Conservation (phyloP, 1,139 yeast species). For the Blastobotrys malaysiensis region DNA sequence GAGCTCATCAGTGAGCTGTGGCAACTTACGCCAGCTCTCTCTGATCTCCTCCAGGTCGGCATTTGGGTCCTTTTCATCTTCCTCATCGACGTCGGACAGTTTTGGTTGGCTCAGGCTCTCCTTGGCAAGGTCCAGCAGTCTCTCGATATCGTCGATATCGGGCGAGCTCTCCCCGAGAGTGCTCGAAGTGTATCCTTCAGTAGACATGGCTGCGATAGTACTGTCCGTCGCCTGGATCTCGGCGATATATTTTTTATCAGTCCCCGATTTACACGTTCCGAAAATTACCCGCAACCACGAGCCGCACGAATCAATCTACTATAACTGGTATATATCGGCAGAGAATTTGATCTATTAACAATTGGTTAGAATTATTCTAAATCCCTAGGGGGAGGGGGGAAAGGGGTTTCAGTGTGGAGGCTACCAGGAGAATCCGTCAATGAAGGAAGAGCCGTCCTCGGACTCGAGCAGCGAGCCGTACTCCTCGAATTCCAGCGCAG, state of each 20-base stretch:
- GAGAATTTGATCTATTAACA: background rate
- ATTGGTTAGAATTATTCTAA: too few relatives aligned
- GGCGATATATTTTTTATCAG: background rate
- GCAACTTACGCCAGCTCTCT: conserved; percentile 8
- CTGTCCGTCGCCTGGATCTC: background rate
- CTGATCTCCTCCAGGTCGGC: conserved; percentile 5
- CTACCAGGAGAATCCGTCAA: background rate
- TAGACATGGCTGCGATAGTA: background rate
- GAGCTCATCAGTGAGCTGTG: conserved; percentile 6
- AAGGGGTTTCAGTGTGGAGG: too few relatives aligned
- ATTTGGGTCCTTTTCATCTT: background rate
- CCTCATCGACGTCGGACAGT: conserved; percentile 1
- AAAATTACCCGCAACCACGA: background rate
- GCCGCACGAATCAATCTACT: background rate
- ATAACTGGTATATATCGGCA: too few relatives aligned
- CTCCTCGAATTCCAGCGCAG: conserved; percentile 75
- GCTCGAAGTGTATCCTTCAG: background rate
- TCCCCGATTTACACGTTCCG: background rate
- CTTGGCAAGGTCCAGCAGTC: conserved; percentile 4
- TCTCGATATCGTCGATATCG: conserved; percentile 5
- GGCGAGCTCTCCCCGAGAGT: background rate
- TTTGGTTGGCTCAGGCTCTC: background rate
- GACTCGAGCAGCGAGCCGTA: background rate
- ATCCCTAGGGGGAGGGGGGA: too few relatives aligned
- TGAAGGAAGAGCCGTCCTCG: background rate